phyloP scores from a whole-genome alignment of 2,329 filamentous ascomycete genomes.

The Stagonosporopsis chrysanthemi region DNA sequence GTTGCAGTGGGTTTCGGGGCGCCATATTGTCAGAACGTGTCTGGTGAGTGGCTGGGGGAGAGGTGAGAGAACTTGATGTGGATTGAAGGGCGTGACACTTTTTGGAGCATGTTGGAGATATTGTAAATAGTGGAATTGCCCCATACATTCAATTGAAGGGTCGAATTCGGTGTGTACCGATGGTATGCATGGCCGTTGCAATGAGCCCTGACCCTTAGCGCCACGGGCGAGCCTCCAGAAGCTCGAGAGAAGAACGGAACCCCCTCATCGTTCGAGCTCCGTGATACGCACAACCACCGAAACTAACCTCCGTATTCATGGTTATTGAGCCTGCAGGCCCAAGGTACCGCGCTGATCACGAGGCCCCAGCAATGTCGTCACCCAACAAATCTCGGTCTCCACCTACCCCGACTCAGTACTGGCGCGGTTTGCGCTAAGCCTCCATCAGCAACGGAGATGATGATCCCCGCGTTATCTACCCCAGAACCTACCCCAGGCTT shows the following conservation, averaged over 20 bases:
- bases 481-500: constrained; percentile 30
- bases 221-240: not conserved
- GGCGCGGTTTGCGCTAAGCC: constrained; percentile 7
- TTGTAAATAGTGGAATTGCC: not conserved
- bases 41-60: not conserved
- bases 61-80: not conserved
- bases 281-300: not conserved
- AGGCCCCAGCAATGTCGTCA: not conserved
- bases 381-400: constrained; percentile 21
- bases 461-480: constrained; percentile 29
- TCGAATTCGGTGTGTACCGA: not conserved
- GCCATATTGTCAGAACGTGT: not conserved
- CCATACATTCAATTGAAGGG: not conserved
- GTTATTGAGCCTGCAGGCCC: not conserved
- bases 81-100: not conserved
- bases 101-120: not conserved
- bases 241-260: not conserved
- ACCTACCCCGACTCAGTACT: constrained; percentile 19
- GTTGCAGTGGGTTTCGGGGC: not conserved
- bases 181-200: constrained; percentile 1
- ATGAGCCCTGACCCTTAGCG: constrained; percentile 4
- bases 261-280: not conserved
- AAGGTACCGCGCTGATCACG: not conserved
- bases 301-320: not conserved
- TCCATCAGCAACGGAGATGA: constrained; percentile 15